A percentile compares a stretch with the other conserved stretches of the same genome.
Conservation (phyloP, 345 rosid species). For the Brassica juncea region DNA sequence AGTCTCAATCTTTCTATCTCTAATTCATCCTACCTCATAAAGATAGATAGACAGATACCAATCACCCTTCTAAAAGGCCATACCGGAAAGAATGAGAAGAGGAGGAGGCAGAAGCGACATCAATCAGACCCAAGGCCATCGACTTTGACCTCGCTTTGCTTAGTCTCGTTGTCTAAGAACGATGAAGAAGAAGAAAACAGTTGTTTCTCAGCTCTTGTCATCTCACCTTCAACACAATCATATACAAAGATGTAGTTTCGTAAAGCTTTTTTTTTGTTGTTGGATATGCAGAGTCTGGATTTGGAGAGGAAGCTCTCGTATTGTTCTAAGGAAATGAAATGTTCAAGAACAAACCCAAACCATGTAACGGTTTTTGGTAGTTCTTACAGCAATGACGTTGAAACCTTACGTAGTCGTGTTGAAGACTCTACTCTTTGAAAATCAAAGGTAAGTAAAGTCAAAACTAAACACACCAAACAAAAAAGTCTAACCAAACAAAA, state of each 20-base stretch:
- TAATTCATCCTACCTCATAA: too few species aligned
- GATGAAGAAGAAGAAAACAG: background rate
- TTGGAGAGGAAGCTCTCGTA: conserved; percentile 64
- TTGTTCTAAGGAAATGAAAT: conserved; percentile 55
- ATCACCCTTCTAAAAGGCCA: too few species aligned
- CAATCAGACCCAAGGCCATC: too few species aligned
- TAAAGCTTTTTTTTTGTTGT: conserved; percentile 59
- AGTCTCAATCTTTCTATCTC: background rate
- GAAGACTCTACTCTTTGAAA: conserved; percentile 67
- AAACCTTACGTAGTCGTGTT: conserved; percentile 61
- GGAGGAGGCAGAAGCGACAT: too few species aligned
- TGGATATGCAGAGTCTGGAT: conserved; percentile 75
- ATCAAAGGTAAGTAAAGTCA: background rate
- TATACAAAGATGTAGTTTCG: conserved; percentile 59
- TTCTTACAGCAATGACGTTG: conserved; percentile 59
- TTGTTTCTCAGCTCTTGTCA: background rate
- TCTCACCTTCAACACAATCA: conserved; percentile 32
- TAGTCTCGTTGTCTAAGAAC: too few species aligned
- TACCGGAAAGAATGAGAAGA: too few species aligned
- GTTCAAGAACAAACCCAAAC: conserved; percentile 52
- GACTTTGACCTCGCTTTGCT: too few species aligned
- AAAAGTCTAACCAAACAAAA: background rate
- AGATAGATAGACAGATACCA: too few species aligned
- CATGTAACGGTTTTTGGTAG: conserved; percentile 58
- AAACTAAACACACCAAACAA: background rate